Base-by-base conservation (phyloP, 495 filamentous ascomycete species). In the Daldinia grandis region DNA sequence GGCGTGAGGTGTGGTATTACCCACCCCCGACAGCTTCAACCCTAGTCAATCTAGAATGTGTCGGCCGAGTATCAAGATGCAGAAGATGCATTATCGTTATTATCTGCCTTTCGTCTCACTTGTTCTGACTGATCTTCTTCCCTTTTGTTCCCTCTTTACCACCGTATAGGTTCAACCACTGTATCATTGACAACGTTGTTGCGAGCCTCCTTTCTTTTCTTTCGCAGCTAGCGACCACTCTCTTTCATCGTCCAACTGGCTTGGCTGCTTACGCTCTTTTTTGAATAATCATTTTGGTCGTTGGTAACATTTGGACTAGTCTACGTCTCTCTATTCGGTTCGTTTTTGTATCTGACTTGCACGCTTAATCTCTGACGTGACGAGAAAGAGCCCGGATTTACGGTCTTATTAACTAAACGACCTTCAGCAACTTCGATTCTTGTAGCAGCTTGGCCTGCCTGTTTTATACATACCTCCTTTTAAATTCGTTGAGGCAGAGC, bases 191-290 rank as follows among this genome's bases (percentile, higher is more conserved):
- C 78, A 79, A 78, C 78, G 76, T 75, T 77, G 80, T 82, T 77
- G 81, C 78, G 82, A 79, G 77, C 81, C 79, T 82, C 75, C 78
- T 76, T 76, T 74, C 74, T 69, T 74, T 78, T 81, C 78, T 80
- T 81, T 80, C 80, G 81, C 82, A 83, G 84, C 84, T 85, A 76
- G 79, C 76, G 74, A 78, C 82, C 79, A 82, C 84, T 83, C 83
- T 85, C 85, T 81, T 82, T 82, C 77, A 79, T 78, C 68, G 69
- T 75, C 83, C 85, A 86, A 87, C 84, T 85, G 82, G 84, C 79
- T 87, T 85, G 84, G 83, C 82, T 85, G 83, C 79, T 81, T 78
- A 82, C 79, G 61, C 78, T 82, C 82, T 80, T 86, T 86, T 53
- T 84, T 86, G 78, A 80, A 78, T 72, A 73, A 74, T 76, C 80